A percentile compares a stretch with the other conserved stretches of the same genome.
Evolutionary conservation across 164 flowering plant species (phyloP).

Genomic region (Hamamelis virginiana): DNA sequence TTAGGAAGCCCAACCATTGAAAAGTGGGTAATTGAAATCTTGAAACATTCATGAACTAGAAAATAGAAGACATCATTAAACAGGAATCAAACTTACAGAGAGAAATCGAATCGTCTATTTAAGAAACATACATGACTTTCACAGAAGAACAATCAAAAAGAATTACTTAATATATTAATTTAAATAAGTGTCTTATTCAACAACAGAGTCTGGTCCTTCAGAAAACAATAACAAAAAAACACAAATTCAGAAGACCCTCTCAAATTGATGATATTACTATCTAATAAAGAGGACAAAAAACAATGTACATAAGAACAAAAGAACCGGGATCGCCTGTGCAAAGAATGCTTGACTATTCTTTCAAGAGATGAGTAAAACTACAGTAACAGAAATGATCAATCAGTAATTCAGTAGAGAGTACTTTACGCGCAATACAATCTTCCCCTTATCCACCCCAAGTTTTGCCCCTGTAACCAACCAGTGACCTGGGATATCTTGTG

Average conservation of each 20-base stretch:
- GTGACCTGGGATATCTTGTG: constrained; percentile 95
- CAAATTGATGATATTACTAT: neutral
- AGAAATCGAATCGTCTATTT: too few species aligned
- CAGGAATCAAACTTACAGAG: too few species aligned
- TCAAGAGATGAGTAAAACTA: constrained; percentile 9
- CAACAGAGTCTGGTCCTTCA: neutral
- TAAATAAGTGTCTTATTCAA: neutral
- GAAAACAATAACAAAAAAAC: too few species aligned
- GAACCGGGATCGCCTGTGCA: constrained; percentile 46
- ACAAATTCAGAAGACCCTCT: neutral
- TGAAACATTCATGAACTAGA: too few species aligned
- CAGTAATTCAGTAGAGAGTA: constrained; percentile 89
- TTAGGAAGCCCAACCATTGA: too few species aligned
- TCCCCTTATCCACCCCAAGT: constrained; percentile 94
- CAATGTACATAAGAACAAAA: constrained; percentile 49
- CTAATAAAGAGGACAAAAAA: constrained; percentile 1
- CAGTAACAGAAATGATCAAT: constrained; percentile 12
- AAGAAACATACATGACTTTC: neutral
- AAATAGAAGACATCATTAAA: too few species aligned
- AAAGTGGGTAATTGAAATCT: too few species aligned
- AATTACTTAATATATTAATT: constrained; percentile 5
- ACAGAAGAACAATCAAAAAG: neutral
- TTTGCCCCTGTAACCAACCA: constrained; percentile 99
- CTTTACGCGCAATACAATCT: constrained; percentile 77
- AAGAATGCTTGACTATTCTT: constrained; percentile 46